These are phyloP conservation scores for Dictyostelium discoideum DNA, from an alignment of 78 protist genomes.

Conservation along the genomic window dicty_2.7 NC_007088.5:8163501-8164000, in stretches of 20 bases:
- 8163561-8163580: slow-evolving; percentile 72
- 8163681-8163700: neutral
- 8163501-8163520: slow-evolving; percentile 8
- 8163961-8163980: slow-evolving; percentile 55
- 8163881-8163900: slow-evolving; percentile 3
- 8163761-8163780: neutral
- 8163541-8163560: neutral
- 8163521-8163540: slow-evolving; percentile 11
- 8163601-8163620: neutral
- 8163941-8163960: slow-evolving; percentile 25
- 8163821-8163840: slow-evolving; percentile 25
- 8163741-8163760: slow-evolving; percentile 30
- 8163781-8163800: slow-evolving; percentile 20
- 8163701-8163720: neutral
- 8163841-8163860: neutral
- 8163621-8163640: neutral
- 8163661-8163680: neutral
- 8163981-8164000: slow-evolving; percentile 34
- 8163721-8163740: slow-evolving; percentile 49
- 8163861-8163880: neutral
- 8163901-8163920: slow-evolving; percentile 21
- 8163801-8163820: neutral
- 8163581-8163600: neutral
- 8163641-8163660: neutral
- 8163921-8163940: neutral